phyloP scores from a whole-genome alignment of 2,329 filamentous ascomycete species.

The Cadophora sp. region DNA sequence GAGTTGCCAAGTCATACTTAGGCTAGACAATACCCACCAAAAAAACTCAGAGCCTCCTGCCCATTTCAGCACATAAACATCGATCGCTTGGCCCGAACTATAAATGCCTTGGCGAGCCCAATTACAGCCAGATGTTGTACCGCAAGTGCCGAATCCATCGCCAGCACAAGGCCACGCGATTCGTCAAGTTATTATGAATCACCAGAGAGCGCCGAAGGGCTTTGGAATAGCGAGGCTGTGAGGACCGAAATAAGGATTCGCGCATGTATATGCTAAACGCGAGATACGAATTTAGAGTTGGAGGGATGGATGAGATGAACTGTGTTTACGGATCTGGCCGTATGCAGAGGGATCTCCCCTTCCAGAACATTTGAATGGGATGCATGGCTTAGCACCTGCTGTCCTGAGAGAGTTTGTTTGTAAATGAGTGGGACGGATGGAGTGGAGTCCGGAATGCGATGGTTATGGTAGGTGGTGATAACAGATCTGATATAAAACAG shows the following conservation, averaged over 20 bases:
- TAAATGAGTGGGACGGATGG: background rate
- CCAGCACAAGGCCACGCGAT: too few relatives aligned
- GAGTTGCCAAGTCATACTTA: background rate
- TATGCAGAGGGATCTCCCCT: background rate
- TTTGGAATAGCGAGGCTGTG: background rate
- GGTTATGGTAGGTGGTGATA: background rate
- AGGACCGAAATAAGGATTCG: background rate
- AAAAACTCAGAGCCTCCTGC: background rate
- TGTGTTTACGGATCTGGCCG: background rate
- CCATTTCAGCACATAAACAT: background rate
- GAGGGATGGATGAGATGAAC: background rate
- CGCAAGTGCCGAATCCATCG: too few relatives aligned
- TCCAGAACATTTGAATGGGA: background rate
- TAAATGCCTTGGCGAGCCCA: background rate
- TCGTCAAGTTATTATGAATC: too few relatives aligned
- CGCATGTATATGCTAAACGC: background rate
- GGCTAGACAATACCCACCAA: background rate
- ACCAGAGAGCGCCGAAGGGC: too few relatives aligned
- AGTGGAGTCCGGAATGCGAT: background rate
- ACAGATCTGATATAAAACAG: background rate
- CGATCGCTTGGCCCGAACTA: background rate
- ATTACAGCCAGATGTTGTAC: background rate
- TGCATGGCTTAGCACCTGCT: background rate
- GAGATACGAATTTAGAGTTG: background rate
- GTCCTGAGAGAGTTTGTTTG: background rate